Base-by-base conservation (phyloP, 108 stramenopile species). In the Schizochytrium sp. region DNA sequence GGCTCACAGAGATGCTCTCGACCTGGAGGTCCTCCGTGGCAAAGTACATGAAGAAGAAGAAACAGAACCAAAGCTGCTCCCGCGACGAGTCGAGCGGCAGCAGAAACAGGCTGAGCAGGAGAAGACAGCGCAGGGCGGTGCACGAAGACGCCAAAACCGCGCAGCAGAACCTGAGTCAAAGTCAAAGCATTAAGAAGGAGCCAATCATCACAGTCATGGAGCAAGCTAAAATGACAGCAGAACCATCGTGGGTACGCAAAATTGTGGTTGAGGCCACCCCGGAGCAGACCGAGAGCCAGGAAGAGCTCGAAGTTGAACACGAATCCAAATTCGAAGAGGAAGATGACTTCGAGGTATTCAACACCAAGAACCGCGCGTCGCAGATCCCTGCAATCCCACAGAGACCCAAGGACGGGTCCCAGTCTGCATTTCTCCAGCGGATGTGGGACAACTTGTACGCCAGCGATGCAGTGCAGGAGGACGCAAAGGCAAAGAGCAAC, bases 381-480 rank as follows among this genome's bases (percentile, higher is more conserved):
- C 57, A 58, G 10, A 58, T 17, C 13, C 13, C 10, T 8, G 42
- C 42, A 38, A 44, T 69, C 10, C 64, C 64, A 44, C 64, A 12
- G 64, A 38, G 64, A 44, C 64, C 64, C 64, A 7, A 7, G 42
- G 64, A 12, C 64, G 64, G 64, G 42, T 7, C 12, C 42, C 42
- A 69, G 12, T 44, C 40, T 15, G 64, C 64, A 10, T 69, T 69
- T 15, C 64, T 69, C 64, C 64, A 69, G 64, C 40, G 28, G 44
- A 69, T 83, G 76, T 83, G 76, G 76, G 76, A 83, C 28, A 83
- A 83, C 76, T 40, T 83, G 28, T 83, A 83, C 76, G 76, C 15
- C 64, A 15, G 28, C 12, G 5, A 28, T 28, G 28, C 28, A 28
- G 28, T 28, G 28, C 28, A 28, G 28, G 28, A 28, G 28, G 28